Conservation (phyloP, 1,139 yeast genomes). For the Protomyces gravidus region DNA sequence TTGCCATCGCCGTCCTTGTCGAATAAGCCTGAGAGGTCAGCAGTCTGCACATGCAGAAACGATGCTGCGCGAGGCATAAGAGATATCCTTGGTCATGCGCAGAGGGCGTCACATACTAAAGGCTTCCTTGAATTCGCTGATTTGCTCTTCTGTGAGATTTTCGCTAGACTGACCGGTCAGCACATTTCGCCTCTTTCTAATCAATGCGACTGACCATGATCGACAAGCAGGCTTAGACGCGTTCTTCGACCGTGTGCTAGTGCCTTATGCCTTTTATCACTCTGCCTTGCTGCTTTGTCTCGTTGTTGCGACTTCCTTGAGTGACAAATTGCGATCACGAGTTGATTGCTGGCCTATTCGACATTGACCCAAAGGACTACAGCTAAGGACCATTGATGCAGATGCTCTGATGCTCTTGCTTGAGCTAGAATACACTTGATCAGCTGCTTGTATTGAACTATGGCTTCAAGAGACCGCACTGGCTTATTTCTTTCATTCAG, state of each 20-base stretch:
- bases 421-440: too few species aligned
- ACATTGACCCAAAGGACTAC: too few species aligned
- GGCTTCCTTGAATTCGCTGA: conserved; percentile 84
- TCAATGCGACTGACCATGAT: not conserved
- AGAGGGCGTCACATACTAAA: conserved; percentile 87
- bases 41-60: not conserved
- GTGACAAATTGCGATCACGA: too few species aligned
- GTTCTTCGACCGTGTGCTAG: too few species aligned
- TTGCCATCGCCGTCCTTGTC: conserved; percentile 79
- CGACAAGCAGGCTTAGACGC: not conserved
- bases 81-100: not conserved
- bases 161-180: conserved; percentile 15
- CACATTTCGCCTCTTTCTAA: not conserved
- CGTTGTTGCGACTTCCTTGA: too few species aligned
- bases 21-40: conserved; percentile 15
- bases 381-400: too few species aligned
- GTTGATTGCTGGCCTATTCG: too few species aligned
- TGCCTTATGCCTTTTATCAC: too few species aligned
- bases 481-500: conserved; percentile 46
- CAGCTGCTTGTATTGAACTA: too few species aligned
- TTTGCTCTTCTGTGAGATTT: conserved; percentile 27
- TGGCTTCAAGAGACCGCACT: conserved; percentile 43
- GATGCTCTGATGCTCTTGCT: too few species aligned
- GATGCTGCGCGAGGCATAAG: not conserved
- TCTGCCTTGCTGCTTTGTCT: too few species aligned